Conservation (phyloP, 2,329 filamentous ascomycete species). For the Pestalotiopsis fici region DNA sequence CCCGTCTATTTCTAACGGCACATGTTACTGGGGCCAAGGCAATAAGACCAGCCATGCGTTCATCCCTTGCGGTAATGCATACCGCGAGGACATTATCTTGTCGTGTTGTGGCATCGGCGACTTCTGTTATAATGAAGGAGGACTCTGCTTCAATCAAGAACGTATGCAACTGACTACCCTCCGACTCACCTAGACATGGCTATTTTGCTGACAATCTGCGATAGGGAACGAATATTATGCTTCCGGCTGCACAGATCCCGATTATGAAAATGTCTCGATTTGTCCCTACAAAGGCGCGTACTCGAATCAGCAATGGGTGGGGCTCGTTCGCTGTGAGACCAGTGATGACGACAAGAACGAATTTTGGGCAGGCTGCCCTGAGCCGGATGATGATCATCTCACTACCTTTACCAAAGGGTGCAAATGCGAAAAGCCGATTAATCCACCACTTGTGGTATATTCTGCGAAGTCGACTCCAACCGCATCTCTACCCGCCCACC, state of each 20-base stretch:
- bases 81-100: conserved; percentile 13
- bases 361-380: conserved; percentile 21
- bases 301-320: conserved; percentile 17
- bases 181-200: neutral
- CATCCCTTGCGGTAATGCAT: conserved; percentile 23
- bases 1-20: conserved; percentile 17
- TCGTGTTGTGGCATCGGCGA: conserved; percentile 21
- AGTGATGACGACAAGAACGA: conserved; percentile 5
- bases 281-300: conserved; percentile 20
- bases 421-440: neutral
- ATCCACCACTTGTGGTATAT: neutral
- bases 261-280: conserved; percentile 13
- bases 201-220: neutral
- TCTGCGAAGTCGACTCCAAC: neutral
- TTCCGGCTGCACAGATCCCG: conserved; percentile 20
- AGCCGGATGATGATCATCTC: conserved; percentile 4
- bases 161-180: conserved; percentile 24
- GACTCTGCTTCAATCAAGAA: conserved; percentile 16
- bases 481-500: neutral
- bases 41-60: conserved; percentile 13
- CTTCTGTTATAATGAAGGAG: conserved; percentile 17
- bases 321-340: conserved; percentile 20
- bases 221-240: conserved; percentile 18
- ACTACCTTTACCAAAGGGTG: neutral
- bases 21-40: conserved; percentile 18